Percentiles rank a stretch among this genome's conserved stretches.
phyloP scores from a whole-genome alignment of 177 flowering plant genomes.

The Vitis hybrid region DNA sequence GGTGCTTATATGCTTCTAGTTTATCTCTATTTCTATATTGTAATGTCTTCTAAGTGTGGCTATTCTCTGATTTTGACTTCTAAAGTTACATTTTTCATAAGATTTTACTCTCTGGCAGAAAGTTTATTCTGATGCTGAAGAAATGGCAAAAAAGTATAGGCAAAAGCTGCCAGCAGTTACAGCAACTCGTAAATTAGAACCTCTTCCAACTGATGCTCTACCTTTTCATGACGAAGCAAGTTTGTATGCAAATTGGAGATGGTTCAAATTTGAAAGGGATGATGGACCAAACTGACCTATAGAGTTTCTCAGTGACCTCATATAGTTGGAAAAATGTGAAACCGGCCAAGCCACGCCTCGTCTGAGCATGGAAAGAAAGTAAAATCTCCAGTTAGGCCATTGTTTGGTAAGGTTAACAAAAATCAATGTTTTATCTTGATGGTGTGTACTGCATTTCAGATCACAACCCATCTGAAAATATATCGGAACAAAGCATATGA shows the following conservation, averaged over 20 bases:
- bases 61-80: too few relatives aligned
- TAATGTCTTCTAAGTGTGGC: not conserved
- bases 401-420: not conserved
- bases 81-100: too few relatives aligned
- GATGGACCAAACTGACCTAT: conserved; percentile 18
- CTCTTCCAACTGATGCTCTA: conserved; percentile 31
- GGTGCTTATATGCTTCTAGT: conserved; percentile 38
- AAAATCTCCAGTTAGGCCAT: not conserved
- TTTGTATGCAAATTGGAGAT: conserved; percentile 82
- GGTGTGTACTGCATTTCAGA: not conserved
- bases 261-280: conserved; percentile 72
- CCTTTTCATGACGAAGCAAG: conserved; percentile 63
- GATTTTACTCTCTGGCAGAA: conserved; percentile 35
- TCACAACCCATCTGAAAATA: not conserved
- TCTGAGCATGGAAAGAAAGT: not conserved
- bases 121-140: conserved; percentile 81
- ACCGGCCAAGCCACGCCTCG: too few relatives aligned
- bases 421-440: not conserved
- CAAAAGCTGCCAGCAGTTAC: conserved; percentile 45
- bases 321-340: not conserved
- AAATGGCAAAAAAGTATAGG: conserved; percentile 83
- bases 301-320: not conserved
- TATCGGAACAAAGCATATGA: not conserved
- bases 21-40: not conserved
- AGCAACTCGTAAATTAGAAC: conserved; percentile 29